These are phyloP conservation scores for Malassezia yamatoensis DNA, from an alignment of 1,284 basidiomycete genomes.

Conservation along the genomic window DNA sequence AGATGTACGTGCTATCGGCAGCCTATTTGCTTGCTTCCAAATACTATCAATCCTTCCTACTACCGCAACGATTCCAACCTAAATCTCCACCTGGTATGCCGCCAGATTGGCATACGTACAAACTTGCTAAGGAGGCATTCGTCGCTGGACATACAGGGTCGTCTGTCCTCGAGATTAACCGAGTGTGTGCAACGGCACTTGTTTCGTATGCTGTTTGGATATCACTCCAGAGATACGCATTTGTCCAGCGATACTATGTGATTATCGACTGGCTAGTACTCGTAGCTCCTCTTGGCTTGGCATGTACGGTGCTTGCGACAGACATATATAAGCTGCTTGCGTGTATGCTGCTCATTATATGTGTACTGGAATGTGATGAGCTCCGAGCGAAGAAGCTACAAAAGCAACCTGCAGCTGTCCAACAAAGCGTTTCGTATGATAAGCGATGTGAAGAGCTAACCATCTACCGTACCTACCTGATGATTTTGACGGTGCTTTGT, in stretches of 20 bases:
- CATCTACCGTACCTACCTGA: slow-evolving; percentile 86
- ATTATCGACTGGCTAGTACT: slow-evolving; percentile 2
- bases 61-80: too few species aligned
- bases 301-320: slow-evolving; percentile 4
- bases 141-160: slow-evolving; percentile 8
- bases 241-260: neutral
- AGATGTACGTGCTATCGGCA: too few species aligned
- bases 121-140: slow-evolving; percentile 11
- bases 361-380: too few species aligned
- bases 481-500: slow-evolving; percentile 77
- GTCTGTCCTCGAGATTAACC: slow-evolving; percentile 4
- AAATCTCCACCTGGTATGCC: neutral
- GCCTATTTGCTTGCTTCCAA: too few species aligned
- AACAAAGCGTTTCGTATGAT: too few species aligned
- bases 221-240: neutral
- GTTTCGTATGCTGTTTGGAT: slow-evolving; percentile 5
- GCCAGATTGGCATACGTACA: slow-evolving; percentile 10
- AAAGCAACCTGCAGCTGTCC: too few species aligned
- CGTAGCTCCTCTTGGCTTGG: slow-evolving; percentile 5
- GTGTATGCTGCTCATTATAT: too few species aligned
- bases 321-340: neutral
- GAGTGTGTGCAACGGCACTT: neutral
- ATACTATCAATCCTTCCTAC: too few species aligned
- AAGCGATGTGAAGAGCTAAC: slow-evolving; percentile 56
- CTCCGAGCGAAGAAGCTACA: too few species aligned